Evolutionary conservation across 176 grass and related monocot species (phyloP).

Genomic region (Carex cristatella): DNA sequence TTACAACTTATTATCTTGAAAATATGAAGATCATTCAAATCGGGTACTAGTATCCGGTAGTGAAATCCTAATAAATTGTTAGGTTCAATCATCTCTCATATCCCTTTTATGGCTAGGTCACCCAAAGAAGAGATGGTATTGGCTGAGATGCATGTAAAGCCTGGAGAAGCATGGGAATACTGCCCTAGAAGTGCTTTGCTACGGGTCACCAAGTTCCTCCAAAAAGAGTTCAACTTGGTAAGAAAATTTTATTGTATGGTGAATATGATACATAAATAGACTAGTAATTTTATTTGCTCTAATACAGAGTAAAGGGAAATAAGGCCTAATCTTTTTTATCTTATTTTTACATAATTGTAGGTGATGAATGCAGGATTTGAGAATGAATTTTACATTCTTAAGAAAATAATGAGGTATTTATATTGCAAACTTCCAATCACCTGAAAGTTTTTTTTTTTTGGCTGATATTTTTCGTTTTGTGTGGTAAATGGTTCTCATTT

Average conservation of each 20-base stretch:
- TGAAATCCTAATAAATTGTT: background rate
- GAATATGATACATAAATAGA: background rate
- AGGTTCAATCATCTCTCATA: background rate
- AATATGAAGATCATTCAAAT: background rate
- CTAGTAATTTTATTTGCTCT: background rate
- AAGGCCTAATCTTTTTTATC: background rate
- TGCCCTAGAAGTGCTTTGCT: slow-evolving; percentile 78
- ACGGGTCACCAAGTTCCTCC: slow-evolving; percentile 59
- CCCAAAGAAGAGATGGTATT: slow-evolving; percentile 89
- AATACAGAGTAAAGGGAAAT: background rate
- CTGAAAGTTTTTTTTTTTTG: background rate
- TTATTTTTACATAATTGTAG: slow-evolving; percentile 27
- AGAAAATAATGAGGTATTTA: slow-evolving; percentile 66
- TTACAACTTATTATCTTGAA: background rate
- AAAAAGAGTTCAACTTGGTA: slow-evolving; percentile 89
- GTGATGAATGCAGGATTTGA: slow-evolving; percentile 89
- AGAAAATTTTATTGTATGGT: slow-evolving; percentile 13
- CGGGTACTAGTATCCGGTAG: background rate
- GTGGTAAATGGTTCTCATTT: slow-evolving; percentile 4
- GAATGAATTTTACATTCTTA: slow-evolving; percentile 91
- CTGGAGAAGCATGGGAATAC: slow-evolving; percentile 82
- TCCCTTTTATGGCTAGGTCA: slow-evolving; percentile 42
- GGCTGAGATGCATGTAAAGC: slow-evolving; percentile 82
- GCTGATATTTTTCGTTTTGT: background rate
- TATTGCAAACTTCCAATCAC: slow-evolving; percentile 11